Evolutionary conservation across 2,329 filamentous ascomycete species (phyloP), one percentile per base, ranked within the genome.

Genomic region (Orbilia ellipsospora): DNA sequence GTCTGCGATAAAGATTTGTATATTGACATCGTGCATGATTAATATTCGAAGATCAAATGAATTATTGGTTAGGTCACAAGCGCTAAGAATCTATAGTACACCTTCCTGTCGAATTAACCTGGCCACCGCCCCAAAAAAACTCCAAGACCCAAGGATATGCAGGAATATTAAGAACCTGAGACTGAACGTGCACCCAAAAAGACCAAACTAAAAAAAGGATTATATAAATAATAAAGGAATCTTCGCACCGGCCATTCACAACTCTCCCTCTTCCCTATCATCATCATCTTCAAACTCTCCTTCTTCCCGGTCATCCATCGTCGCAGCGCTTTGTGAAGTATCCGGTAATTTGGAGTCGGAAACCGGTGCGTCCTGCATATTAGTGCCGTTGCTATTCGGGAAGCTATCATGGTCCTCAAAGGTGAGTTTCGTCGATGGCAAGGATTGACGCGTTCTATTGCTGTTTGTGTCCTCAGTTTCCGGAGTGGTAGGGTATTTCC

Each of bases 71-170:
- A 75, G 16, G 28, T 67, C 69, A 51, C 69, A 75, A 75, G 64
- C 72, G 72, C 72, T 69, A 69, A 69, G 59, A 61, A 60, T 75
- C 72, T 75, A 75, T 75, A 60, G 59, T 75, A 75, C 72, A 75
- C 59, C 56, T 51, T 68, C 54, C 54, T 75, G 63, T 62, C 72
- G 52, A 56, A 69, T 55, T 57, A 64, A 75, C 72, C 72, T 55
- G 60, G 48, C 70, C 70, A 75, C 64, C 72, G 40, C 62, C 64
- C 54, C 64, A 60, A 69, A 36, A 36, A 10, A 36, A 75, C 64
- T 68, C 64, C 72, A 59, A 55, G 55, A 52, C 63, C 70, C 31
- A 65, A 69, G 55, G 23, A 69, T 60, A 75, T 69, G 59, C 64
- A 60, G 52, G 62, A 63, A 75, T 60, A 63, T 55, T 69, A 51